These are phyloP conservation scores for Giardia duodenalis DNA, from an alignment of 208 protist genomes.

Conservation along the genomic window DNA sequence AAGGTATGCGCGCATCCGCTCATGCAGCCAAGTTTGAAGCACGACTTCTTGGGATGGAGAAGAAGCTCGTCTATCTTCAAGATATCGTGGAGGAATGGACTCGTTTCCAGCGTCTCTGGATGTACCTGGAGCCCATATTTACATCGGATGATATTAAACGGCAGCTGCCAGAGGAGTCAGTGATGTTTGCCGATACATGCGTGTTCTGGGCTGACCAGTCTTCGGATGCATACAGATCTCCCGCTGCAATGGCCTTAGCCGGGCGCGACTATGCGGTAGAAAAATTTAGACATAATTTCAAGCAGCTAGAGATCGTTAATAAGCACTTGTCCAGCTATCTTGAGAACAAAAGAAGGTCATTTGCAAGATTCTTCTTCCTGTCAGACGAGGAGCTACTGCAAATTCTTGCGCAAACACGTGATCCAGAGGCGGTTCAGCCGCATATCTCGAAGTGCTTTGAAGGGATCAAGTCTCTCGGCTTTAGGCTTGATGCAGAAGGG, in stretches of 20 bases:
- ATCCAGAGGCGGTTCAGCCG: constrained; percentile 73
- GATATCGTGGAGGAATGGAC: constrained; percentile 80
- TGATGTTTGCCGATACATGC: background rate
- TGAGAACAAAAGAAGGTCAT: constrained; percentile 57
- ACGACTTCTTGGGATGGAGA: constrained; percentile 67
- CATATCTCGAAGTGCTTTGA: constrained; percentile 85
- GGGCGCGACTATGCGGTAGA: constrained; percentile 68
- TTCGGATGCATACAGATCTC: constrained; percentile 2
- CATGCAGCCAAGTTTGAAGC: constrained; percentile 63
- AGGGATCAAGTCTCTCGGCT: constrained; percentile 69
- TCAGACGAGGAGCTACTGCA: constrained; percentile 89
- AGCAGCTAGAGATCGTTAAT: constrained; percentile 65
- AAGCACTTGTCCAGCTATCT: constrained; percentile 61
- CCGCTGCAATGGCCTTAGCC: constrained; percentile 65
- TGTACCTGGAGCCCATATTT: constrained; percentile 86
- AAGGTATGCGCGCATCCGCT: constrained; percentile 56
- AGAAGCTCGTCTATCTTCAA: constrained; percentile 68
- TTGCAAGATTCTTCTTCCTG: constrained; percentile 79
- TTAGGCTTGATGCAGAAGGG: constrained; percentile 48
- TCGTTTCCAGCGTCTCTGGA: constrained; percentile 73
- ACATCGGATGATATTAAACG: constrained; percentile 73
- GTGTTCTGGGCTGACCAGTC: constrained; percentile 24
- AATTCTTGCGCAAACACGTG: constrained; percentile 83
- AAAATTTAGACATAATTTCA: constrained; percentile 59
- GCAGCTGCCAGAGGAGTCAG: constrained; percentile 55